Percentiles rank a stretch among this genome's conserved stretches.
These are phyloP conservation scores for Acer campestre DNA, from an alignment of 345 rosid species.

Conservation along the genomic window DNA sequence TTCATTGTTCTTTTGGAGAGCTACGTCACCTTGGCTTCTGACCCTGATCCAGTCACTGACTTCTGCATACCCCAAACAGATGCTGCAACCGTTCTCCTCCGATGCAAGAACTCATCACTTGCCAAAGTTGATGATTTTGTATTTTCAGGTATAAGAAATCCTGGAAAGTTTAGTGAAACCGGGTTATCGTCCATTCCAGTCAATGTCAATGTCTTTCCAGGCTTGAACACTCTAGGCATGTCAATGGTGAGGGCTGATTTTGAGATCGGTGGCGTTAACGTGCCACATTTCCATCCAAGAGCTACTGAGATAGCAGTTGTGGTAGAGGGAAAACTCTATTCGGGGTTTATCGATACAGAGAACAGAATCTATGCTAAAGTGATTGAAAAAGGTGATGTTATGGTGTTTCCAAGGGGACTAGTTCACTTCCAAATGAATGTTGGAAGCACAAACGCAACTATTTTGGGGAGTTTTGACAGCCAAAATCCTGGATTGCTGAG, in stretches of 20 bases:
- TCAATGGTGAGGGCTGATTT: slow-evolving; percentile 80
- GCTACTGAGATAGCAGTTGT: slow-evolving; percentile 72
- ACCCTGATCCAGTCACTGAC: slow-evolving; percentile 81
- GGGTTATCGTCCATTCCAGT: slow-evolving; percentile 67
- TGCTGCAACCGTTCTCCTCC: slow-evolving; percentile 6
- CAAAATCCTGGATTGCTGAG: slow-evolving; percentile 70
- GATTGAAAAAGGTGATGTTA: slow-evolving; percentile 75
- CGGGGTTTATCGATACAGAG: slow-evolving; percentile 73
- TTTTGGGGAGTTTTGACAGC: slow-evolving; percentile 71
- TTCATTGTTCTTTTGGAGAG: slow-evolving; percentile 26
- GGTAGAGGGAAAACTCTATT: slow-evolving; percentile 62
- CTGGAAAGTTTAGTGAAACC: slow-evolving; percentile 49
- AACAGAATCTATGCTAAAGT: slow-evolving; percentile 66
- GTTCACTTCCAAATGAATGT: slow-evolving; percentile 90
- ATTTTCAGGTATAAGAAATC: slow-evolving; percentile 59
- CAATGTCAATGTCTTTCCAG: slow-evolving; percentile 62
- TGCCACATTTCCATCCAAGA: slow-evolving; percentile 83
- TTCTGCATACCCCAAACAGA: slow-evolving; percentile 54
- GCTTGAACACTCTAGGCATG: slow-evolving; percentile 69
- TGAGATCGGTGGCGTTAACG: slow-evolving; percentile 60
- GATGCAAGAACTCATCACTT: slow-evolving; percentile 69
- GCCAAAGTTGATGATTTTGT: slow-evolving; percentile 65
- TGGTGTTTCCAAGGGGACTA: slow-evolving; percentile 84
- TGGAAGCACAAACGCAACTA: slow-evolving; percentile 61
- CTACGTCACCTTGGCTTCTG: slow-evolving; percentile 50